phyloP scores from a whole-genome alignment of 169 alveolate genomes.

The Plasmodium ovale region DNA sequence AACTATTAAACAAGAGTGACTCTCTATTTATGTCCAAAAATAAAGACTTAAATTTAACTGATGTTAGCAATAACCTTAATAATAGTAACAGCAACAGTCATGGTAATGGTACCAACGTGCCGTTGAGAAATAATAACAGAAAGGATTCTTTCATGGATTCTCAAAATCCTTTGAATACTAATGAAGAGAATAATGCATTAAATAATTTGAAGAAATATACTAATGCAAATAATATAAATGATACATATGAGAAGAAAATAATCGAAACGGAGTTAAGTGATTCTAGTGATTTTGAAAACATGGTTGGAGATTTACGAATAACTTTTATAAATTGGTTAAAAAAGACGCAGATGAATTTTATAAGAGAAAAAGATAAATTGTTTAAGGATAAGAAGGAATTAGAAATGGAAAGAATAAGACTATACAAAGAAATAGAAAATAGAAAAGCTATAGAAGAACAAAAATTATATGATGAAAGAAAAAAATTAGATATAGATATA shows the following conservation, averaged over 20 bases:
- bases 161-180: background rate
- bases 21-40: slow-evolving; percentile 1
- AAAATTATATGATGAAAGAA: slow-evolving; percentile 84
- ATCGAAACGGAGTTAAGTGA: slow-evolving; percentile 75
- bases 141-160: slow-evolving; percentile 59
- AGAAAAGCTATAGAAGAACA: slow-evolving; percentile 57
- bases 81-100: background rate
- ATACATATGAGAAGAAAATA: slow-evolving; percentile 65
- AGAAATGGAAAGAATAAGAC: slow-evolving; percentile 77
- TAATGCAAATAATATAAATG: slow-evolving; percentile 45
- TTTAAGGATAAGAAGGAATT: slow-evolving; percentile 80
- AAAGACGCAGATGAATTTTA: slow-evolving; percentile 85
- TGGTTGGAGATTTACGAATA: slow-evolving; percentile 91
- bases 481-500: slow-evolving; percentile 85
- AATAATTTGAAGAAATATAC: slow-evolving; percentile 34
- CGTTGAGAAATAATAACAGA: slow-evolving; percentile 7
- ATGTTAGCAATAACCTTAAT: background rate
- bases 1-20: slow-evolving; percentile 53
- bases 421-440: slow-evolving; percentile 76
- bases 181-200: slow-evolving; percentile 41
- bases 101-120: slow-evolving; percentile 6
- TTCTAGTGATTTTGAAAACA: slow-evolving; percentile 87
- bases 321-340: slow-evolving; percentile 89
- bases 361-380: slow-evolving; percentile 78
- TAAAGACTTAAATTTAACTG: slow-evolving; percentile 31